These are phyloP conservation scores for Mallotus nudiflorus DNA, from an alignment of 345 rosid species.

Conservation along the genomic window DNA sequence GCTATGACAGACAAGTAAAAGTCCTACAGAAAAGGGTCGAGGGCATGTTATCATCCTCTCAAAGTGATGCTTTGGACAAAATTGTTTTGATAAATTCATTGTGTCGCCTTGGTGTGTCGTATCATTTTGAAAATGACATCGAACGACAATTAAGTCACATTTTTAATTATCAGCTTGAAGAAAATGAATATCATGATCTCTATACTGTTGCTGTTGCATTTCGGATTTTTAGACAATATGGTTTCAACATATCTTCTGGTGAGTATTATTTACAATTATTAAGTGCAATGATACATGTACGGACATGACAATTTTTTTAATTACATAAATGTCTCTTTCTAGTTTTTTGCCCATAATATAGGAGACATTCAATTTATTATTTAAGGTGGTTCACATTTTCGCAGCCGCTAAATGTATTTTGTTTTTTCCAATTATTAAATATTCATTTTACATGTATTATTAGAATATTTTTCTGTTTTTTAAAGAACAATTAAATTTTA, in stretches of 20 bases:
- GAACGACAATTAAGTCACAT: background rate
- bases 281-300: no score
- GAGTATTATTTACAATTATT: background rate
- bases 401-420: no score
- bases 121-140: background rate
- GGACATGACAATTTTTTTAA: no score
- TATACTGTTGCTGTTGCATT: background rate
- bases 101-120: background rate
- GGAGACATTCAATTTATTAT: no score
- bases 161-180: background rate
- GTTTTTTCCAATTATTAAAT: no score
- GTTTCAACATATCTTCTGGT: conserved; percentile 10
- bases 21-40: background rate
- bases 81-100: background rate
- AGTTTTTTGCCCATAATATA: no score
- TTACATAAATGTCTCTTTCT: no score
- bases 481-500: no score
- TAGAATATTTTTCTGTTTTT: no score
- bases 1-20: background rate
- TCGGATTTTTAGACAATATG: conserved; percentile 9
- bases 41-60: background rate
- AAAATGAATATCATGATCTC: background rate
- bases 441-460: no score
- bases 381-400: no score
- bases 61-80: background rate